Conservation (phyloP, 2,329 filamentous ascomycete genomes). For the Fusarium nurragi region DNA sequence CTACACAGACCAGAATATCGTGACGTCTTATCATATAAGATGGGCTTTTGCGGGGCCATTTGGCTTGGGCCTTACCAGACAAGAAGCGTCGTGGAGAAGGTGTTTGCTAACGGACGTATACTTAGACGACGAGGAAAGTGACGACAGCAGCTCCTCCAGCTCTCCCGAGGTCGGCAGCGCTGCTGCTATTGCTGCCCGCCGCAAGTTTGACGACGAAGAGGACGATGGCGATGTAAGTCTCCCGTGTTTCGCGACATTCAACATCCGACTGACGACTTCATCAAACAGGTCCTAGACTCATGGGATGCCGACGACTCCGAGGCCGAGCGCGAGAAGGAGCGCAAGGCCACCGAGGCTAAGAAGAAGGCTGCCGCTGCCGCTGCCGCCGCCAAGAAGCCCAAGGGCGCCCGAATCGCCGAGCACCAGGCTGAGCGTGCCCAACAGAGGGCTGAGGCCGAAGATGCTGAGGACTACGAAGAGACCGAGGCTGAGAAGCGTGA, state of each 20-base stretch:
- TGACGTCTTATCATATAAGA: conserved; percentile 17
- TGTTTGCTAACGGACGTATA: conserved; percentile 18
- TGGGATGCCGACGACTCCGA: conserved; percentile 98
- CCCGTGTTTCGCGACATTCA: background rate
- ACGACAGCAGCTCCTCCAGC: conserved; percentile 49
- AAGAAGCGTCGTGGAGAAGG: background rate
- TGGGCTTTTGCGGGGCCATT: conserved; percentile 24
- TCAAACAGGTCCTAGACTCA: conserved; percentile 85
- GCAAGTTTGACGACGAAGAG: conserved; percentile 91
- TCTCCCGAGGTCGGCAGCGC: conserved; percentile 51
- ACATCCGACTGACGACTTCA: conserved; percentile 3
- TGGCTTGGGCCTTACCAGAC: conserved; percentile 1
- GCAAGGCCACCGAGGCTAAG: conserved; percentile 85
- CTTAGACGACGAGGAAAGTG: conserved; percentile 54
- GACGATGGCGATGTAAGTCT: conserved; percentile 78
- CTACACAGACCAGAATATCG: conserved; percentile 1
- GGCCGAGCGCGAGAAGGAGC: conserved; percentile 92
- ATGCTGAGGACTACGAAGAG: conserved; percentile 74
- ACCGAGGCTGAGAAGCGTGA: conserved; percentile 77
- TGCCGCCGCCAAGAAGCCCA: conserved; percentile 90
- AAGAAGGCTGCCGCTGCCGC: conserved; percentile 90
- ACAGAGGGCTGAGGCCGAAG: conserved; percentile 61
- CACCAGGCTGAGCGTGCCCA: conserved; percentile 70
- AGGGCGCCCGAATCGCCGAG: conserved; percentile 85
- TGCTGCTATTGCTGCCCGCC: conserved; percentile 54